A percentile compares a stretch with the other conserved stretches of the same genome.
Evolutionary conservation across 768 basidiomycete genomes (phyloP).

Genomic region (Pholiota conissans): DNA sequence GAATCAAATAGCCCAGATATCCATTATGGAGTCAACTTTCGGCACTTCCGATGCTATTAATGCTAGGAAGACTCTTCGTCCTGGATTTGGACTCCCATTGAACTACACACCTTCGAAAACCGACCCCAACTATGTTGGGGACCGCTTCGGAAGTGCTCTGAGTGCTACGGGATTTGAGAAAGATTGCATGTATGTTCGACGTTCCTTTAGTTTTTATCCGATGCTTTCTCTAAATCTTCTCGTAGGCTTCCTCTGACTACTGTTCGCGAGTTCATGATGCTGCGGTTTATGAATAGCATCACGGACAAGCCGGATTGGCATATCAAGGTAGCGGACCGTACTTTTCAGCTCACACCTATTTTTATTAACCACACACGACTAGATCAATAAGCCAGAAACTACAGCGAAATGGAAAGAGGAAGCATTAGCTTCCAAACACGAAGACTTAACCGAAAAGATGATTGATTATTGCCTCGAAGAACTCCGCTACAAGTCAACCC

Average conservation of each 20-base stretch:
- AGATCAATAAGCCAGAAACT: conserved; percentile 25
- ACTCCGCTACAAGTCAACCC: conserved; percentile 23
- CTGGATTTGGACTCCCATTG: conserved; percentile 28
- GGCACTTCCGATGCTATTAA: background rate
- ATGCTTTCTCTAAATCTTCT: background rate
- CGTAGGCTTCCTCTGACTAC: conserved; percentile 22
- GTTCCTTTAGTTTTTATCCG: background rate
- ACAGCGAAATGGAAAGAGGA: conserved; percentile 27
- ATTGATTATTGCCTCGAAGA: conserved; percentile 26
- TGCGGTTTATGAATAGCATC: conserved; percentile 33
- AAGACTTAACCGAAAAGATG: conserved; percentile 26
- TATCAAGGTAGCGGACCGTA: conserved; percentile 22
- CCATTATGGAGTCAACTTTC: too few relatives aligned
- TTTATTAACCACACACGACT: background rate
- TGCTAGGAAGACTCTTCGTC: conserved; percentile 13
- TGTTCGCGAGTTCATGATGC: conserved; percentile 33
- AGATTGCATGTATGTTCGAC: conserved; percentile 6
- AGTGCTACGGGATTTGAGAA: background rate
- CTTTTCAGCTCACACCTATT: background rate
- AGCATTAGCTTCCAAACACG: conserved; percentile 10
- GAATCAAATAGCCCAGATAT: too few relatives aligned
- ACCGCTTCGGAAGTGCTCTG: conserved; percentile 19
- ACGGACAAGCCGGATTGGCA: conserved; percentile 36
- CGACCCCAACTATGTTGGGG: conserved; percentile 14
- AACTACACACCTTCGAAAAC: conserved; percentile 17